These are phyloP conservation scores for Blastobotrys aristatus DNA, from an alignment of 1,139 yeast genomes.

Conservation along the genomic window DNA sequence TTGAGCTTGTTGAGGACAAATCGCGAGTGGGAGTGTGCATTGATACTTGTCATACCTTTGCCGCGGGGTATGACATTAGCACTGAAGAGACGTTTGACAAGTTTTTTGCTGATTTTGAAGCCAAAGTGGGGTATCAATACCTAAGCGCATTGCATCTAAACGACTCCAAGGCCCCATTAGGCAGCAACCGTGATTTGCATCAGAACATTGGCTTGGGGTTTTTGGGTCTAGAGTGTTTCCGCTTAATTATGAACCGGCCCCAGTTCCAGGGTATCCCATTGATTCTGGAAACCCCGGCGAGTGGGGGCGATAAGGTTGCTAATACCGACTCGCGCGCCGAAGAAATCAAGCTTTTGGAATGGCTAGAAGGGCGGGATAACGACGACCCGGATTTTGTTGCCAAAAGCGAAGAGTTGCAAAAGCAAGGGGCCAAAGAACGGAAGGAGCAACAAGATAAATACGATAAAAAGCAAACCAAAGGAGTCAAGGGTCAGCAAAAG, in stretches of 20 bases:
- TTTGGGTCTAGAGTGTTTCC: conserved; percentile 76
- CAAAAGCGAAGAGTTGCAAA: conserved; percentile 48
- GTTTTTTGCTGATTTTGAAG: conserved; percentile 75
- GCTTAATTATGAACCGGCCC: conserved; percentile 65
- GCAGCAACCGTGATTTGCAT: conserved; percentile 87
- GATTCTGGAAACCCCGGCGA: conserved; percentile 83
- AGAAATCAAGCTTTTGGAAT: conserved; percentile 65
- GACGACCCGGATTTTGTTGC: conserved; percentile 53
- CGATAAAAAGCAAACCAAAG: conserved; percentile 24
- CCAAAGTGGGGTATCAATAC: conserved; percentile 66
- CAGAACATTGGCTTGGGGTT: conserved; percentile 88
- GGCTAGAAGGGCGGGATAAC: conserved; percentile 51
- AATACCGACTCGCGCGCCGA: conserved; percentile 60
- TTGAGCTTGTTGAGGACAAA: conserved; percentile 71
- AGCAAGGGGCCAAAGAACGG: conserved; percentile 34
- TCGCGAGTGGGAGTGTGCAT: conserved; percentile 86
- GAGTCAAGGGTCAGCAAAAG: conserved; percentile 14
- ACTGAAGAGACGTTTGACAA: conserved; percentile 49
- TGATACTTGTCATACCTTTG: conserved; percentile 93
- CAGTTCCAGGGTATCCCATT: conserved; percentile 66
- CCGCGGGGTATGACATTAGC: conserved; percentile 91
- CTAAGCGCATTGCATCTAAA: conserved; percentile 80
- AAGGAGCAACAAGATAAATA: conserved; percentile 26
- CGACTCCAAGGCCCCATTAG: conserved; percentile 91
- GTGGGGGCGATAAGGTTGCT: conserved; percentile 34